Evolutionary conservation across 1,284 basidiomycete species (phyloP), one percentile per base, ranked within the genome.

Genomic region (Puccinia horiana): DNA sequence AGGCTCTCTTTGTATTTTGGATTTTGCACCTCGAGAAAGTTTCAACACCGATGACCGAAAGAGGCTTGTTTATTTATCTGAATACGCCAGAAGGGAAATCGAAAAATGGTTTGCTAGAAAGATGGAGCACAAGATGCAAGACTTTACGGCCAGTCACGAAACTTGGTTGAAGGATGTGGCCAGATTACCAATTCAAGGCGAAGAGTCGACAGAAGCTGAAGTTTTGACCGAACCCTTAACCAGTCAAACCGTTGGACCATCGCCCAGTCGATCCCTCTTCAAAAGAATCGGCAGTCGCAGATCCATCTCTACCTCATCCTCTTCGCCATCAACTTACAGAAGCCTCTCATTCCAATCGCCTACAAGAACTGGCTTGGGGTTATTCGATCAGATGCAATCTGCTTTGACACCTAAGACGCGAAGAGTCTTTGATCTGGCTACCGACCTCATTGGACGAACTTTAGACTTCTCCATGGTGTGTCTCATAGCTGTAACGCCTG

Each of bases 1-100:
- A 35, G 86, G 86, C 2, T 85, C 85, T 0, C 81, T 86, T 6
- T 86, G 86, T 78, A 83, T 86, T 18, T 76, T 85, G 73, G 86
- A 86, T 75, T 76, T 83, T 16, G 79, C 83, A 29, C 85, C 85
- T 18, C 83, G 85, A 0, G 75, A 77, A 35, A 77, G 73, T 9
- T 85, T 86, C 73, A 83, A 80, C 14, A 76, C 81, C 3, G 85
- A 83, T 16, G 84, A 86, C 49, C 83, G 84, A 18, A 78, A 83
- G 61, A 84, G 85, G 40, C 83, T 86, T 76, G 83, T 82, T 35
- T 83, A 83, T 61, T 26, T 81, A 18, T 83, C 83, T 44, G 73
- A 83, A 32, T 72, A 83, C 56, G 84, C 84, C 4, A 83, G 83
- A 32, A 81, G 82, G 65, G 83, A 83, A 47, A 84, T 85, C 70